These are phyloP conservation scores for Mucor racemosus DNA, from an alignment of 371 early-diverging fungal genomes.

Conservation along the genomic window DNA sequence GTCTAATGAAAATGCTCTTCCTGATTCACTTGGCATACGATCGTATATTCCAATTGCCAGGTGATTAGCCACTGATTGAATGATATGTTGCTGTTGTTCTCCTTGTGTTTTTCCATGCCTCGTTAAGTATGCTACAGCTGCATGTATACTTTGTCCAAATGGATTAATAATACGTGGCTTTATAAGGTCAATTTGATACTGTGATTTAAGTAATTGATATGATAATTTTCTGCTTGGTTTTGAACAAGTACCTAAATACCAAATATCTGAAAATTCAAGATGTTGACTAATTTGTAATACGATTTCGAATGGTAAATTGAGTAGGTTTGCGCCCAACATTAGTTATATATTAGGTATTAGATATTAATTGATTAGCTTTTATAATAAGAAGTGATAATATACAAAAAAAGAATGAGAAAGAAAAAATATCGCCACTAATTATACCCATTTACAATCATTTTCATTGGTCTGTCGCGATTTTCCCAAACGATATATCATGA, in stretches of 20 bases:
- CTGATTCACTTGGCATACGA: conserved; percentile 35
- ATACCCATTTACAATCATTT: background rate
- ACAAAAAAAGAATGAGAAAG: conserved; percentile 10
- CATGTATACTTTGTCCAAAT: conserved; percentile 33
- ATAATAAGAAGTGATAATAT: background rate
- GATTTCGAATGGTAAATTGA: conserved; percentile 37
- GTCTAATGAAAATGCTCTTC: conserved; percentile 35
- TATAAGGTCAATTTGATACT: conserved; percentile 42
- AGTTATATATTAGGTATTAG: background rate
- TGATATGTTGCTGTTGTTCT: background rate
- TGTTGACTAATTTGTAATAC: conserved; percentile 35
- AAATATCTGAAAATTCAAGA: conserved; percentile 38
- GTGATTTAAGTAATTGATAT: conserved; percentile 38
- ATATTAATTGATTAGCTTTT: background rate
- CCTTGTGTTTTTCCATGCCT: background rate
- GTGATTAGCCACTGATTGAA: conserved; percentile 45
- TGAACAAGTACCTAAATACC: conserved; percentile 44
- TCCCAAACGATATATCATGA: too few species aligned
- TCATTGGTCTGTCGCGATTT: background rate
- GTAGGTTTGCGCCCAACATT: conserved; percentile 7
- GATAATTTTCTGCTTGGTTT: conserved; percentile 30
- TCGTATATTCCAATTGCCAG: conserved; percentile 46
- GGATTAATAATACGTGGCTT: conserved; percentile 34
- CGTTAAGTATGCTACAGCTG: conserved; percentile 29
- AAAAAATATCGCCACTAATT: background rate